Base-by-base conservation (phyloP, 2,329 filamentous ascomycete species). In the Seiridium cupressi region DNA sequence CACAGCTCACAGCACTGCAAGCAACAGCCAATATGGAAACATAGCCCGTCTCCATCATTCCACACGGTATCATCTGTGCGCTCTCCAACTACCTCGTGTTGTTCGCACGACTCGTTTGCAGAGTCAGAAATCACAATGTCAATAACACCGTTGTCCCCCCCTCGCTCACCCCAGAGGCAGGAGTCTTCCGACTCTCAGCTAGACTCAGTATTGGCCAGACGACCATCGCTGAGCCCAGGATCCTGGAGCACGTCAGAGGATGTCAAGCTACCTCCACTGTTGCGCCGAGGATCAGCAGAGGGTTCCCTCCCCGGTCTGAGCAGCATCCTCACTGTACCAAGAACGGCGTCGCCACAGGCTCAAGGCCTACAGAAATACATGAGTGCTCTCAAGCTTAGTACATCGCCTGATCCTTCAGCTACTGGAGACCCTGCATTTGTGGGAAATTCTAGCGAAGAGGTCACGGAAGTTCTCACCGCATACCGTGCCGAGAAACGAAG, bases 121-220 rank as follows among this genome's bases (percentile, higher is more conserved):
- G 57, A 63, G 3, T 58, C 61, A 18, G 57, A 60, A 57, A 65
- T 62, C 11, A 62, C 60, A 3, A 26, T 60, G 40, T 63, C 65
- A 55, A 58, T 59, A 5, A 57, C 55, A 13, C 61, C 64, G 2
- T 64, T 64, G 3, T 65, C 69, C 8, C 68, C 69, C 26, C 51
- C 51, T n/a, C 61, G 58, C 18, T 56, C 62, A 3, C 61, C 63
- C 13, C 34, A 58, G 8, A 66, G 62, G 55, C 49, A 61, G 4
- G 66, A 68, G 8, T 13, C 44, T 40, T 26, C 31, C 36, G 32
- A 54, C 36, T 7, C 13, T 44, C 44, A 18, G 3, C 44, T 55
- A 49, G 26, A 48, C 9, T 18, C 44, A 36, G 54, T 55, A 18
- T 38, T 51, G n/a, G 44, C 46, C 5, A 35, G 18, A 36, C 44